phyloP scores from a whole-genome alignment of 1,284 basidiomycete species.

The Porodaedalea pini region DNA sequence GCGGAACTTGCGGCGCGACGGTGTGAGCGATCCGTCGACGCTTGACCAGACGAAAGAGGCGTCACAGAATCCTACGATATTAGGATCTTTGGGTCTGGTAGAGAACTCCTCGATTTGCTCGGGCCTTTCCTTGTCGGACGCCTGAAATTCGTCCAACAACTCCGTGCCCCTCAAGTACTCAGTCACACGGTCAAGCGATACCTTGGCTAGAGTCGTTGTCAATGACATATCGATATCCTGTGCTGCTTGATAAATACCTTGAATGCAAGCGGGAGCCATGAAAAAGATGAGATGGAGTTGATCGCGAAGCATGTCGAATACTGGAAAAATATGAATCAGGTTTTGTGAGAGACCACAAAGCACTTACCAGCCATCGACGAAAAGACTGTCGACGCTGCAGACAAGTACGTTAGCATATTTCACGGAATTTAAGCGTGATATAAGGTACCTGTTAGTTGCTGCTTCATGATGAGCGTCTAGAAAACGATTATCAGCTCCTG shows the following conservation, averaged over 20 bases:
- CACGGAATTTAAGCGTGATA: background rate
- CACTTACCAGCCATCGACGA: conserved; percentile 36
- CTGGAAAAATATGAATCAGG: conserved; percentile 16
- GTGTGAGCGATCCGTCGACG: conserved; percentile 27
- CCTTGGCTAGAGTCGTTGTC: conserved; percentile 35
- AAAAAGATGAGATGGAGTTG: conserved; percentile 33
- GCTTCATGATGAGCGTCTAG: conserved; percentile 40
- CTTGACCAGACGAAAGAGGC: conserved; percentile 42
- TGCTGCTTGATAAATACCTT: conserved; percentile 27
- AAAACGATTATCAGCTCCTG: background rate
- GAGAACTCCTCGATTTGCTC: conserved; percentile 22
- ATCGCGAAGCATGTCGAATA: conserved; percentile 38
- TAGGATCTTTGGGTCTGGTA: conserved; percentile 24
- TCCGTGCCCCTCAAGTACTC: conserved; percentile 45
- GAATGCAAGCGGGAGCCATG: conserved; percentile 32
- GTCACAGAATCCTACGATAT: conserved; percentile 38
- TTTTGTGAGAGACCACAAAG: background rate
- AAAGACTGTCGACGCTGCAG: conserved; percentile 37
- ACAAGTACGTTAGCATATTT: background rate
- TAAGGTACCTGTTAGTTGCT: conserved; percentile 35
- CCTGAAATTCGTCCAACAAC: conserved; percentile 44
- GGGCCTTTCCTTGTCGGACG: conserved; percentile 28
- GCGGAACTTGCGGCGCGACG: conserved; percentile 39
- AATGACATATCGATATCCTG: conserved; percentile 30
- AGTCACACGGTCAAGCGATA: conserved; percentile 45